phyloP scores from a whole-genome alignment of 2,329 filamentous ascomycete genomes.

The Calonectria montana region DNA sequence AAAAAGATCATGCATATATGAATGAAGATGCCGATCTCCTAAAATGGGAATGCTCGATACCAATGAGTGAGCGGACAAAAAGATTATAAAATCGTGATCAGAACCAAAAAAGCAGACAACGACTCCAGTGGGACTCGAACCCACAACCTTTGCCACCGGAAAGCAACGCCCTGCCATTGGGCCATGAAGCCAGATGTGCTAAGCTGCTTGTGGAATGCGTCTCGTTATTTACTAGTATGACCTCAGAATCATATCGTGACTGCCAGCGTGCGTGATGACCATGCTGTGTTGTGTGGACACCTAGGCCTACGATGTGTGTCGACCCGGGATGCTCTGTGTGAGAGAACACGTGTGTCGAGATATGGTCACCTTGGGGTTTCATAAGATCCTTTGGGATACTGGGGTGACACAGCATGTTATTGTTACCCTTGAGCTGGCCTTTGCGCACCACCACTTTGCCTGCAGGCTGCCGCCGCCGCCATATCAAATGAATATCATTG shows the following conservation, averaged over 20 bases:
- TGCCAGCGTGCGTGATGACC: neutral
- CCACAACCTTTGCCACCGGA: constrained; percentile 51
- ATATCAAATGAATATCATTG: too few relatives aligned
- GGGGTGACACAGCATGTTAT: too few relatives aligned
- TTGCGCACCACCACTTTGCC: too few relatives aligned
- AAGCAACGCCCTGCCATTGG: constrained; percentile 47
- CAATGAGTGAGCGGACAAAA: neutral
- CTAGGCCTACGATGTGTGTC: neutral
- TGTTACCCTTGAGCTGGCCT: too few relatives aligned
- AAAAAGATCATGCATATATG: too few relatives aligned
- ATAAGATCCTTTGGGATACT: too few relatives aligned
- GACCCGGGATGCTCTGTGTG: neutral
- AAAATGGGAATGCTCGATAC: too few relatives aligned
- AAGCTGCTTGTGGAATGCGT: neutral
- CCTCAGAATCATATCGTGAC: neutral
- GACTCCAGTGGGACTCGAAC: constrained; percentile 49
- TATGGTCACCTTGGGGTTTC: too few relatives aligned
- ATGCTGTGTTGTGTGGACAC: neutral
- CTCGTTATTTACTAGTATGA: neutral
- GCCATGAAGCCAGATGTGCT: constrained; percentile 25
- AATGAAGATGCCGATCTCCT: too few relatives aligned
- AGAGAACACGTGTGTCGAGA: neutral
- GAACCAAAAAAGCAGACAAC: neutral
- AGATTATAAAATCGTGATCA: too few relatives aligned
- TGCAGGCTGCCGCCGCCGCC: too few relatives aligned